Conservation (phyloP, 306 rosid species). For the Acmispon strigosus region DNA sequence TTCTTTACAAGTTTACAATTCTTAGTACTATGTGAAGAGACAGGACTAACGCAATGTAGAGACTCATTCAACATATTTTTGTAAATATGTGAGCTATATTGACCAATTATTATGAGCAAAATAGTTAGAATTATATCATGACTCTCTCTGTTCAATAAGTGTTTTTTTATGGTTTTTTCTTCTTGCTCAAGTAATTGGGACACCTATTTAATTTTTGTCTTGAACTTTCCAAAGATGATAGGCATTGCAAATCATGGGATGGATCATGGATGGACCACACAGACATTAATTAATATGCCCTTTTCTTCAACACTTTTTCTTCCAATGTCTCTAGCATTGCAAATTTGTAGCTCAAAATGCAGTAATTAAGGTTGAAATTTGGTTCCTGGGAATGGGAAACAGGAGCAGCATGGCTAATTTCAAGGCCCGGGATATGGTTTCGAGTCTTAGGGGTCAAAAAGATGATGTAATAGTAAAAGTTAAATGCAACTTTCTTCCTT, state of each 20-base stretch:
- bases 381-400: not conserved
- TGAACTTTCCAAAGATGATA: not conserved
- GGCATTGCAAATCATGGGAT: not conserved
- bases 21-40: no score
- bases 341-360: not conserved
- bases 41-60: no score
- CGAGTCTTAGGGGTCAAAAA: not conserved
- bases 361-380: not conserved
- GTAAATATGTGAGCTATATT: not conserved
- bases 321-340: not conserved
- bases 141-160: not conserved
- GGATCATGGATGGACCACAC: not conserved
- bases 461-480: no score
- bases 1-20: not conserved
- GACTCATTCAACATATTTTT: not conserved
- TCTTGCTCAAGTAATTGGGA: not conserved
- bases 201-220: not conserved
- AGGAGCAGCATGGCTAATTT: not conserved
- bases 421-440: not conserved
- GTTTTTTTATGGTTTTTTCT: slow-evolving; percentile 1
- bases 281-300: not conserved
- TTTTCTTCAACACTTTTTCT: not conserved
- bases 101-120: not conserved
- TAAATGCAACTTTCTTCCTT: no score
- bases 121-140: not conserved